Conservation (phyloP, 768 basidiomycete species). For the Russula virescens region DNA sequence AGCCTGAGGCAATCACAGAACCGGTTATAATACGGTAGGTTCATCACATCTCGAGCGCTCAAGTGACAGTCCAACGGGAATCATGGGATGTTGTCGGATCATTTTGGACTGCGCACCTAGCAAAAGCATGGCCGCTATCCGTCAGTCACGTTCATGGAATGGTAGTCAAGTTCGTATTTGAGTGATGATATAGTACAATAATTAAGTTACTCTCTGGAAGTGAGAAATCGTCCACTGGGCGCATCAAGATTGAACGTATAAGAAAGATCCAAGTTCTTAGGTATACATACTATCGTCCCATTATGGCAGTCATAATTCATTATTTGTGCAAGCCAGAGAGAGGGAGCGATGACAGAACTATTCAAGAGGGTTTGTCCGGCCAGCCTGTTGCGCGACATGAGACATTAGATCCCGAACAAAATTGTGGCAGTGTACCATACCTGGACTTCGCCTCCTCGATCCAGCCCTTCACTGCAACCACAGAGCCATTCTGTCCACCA, state of each 20-base stretch:
- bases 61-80: too few relatives aligned
- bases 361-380: slow-evolving; percentile 62
- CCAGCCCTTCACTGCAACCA: slow-evolving; percentile 69
- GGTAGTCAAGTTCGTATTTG: background rate
- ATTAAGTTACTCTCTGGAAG: background rate
- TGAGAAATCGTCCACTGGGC: background rate
- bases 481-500: slow-evolving; percentile 91
- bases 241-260: background rate
- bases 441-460: slow-evolving; percentile 68
- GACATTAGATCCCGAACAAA: background rate
- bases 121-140: background rate
- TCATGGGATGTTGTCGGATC: too few relatives aligned
- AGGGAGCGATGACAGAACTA: slow-evolving; percentile 19
- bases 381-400: slow-evolving; percentile 42
- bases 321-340: background rate
- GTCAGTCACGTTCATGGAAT: background rate
- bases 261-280: background rate
- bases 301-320: background rate
- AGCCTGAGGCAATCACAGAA: too few relatives aligned
- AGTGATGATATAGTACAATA: slow-evolving; percentile 3
- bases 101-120: too few relatives aligned
- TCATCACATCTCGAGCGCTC: too few relatives aligned
- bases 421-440: slow-evolving; percentile 33
- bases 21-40: too few relatives aligned
- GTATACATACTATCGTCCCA: slow-evolving; percentile 5